Percentiles rank a stretch among this genome's conserved stretches.
phyloP scores from a whole-genome alignment of 495 filamentous ascomycete species.

The Xylaria bambusicola region DNA sequence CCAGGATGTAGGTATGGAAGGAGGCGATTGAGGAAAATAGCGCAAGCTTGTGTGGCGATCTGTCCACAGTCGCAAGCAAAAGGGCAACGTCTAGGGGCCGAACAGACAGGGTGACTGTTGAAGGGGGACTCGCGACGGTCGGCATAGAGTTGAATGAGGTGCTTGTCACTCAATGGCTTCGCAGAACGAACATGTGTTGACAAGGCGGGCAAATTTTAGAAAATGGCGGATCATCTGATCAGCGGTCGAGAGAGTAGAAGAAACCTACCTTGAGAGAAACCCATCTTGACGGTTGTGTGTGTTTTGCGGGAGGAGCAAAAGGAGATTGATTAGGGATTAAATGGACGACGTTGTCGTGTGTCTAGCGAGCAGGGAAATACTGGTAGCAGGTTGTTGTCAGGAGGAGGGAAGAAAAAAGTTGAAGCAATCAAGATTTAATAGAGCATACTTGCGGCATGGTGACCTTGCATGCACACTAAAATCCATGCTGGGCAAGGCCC shows the following conservation, averaged over 20 bases:
- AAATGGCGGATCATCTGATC: neutral
- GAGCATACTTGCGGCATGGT: constrained; percentile 19
- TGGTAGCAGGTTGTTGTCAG: constrained; percentile 24
- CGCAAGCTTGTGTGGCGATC: constrained; percentile 29
- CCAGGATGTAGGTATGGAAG: neutral
- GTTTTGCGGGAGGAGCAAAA: constrained; percentile 5
- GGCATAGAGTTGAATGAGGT: neutral
- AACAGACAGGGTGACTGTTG: neutral
- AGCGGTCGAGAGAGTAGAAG: neutral
- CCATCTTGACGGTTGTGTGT: constrained; percentile 43
- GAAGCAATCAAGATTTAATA: constrained; percentile 42
- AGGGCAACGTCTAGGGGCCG: neutral
- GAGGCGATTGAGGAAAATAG: constrained; percentile 34
- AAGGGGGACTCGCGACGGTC: neutral
- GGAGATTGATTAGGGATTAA: constrained; percentile 23
- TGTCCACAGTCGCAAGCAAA: constrained; percentile 9
- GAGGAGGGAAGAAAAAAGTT: constrained; percentile 33
- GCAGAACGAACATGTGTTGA: constrained; percentile 20
- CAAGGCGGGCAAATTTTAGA: constrained; percentile 10
- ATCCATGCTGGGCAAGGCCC: constrained; percentile 25
- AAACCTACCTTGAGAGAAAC: constrained; percentile 45
- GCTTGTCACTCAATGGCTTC: constrained; percentile 32
- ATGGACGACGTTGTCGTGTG: constrained; percentile 36
- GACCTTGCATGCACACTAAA: constrained; percentile 36
- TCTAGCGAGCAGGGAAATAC: constrained; percentile 15